Conservation (phyloP, 306 rosid species). For the Ziziphus jujuba region DNA sequence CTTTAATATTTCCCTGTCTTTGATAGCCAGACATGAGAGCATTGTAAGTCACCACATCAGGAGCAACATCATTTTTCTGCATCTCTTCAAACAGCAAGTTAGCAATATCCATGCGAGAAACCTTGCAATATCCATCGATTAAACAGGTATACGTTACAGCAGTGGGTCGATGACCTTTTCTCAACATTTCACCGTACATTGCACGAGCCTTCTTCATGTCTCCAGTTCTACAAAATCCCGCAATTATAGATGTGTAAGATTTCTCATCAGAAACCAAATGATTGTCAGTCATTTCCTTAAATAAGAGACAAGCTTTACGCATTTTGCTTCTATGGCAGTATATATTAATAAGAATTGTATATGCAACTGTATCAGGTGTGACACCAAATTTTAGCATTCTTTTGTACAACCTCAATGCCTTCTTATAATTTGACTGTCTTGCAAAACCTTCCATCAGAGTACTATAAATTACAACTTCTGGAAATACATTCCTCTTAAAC, state of each 20-base stretch:
- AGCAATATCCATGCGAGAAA: constrained; percentile 45
- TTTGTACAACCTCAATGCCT: constrained; percentile 42
- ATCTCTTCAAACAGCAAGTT: constrained; percentile 43
- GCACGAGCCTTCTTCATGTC: constrained; percentile 44
- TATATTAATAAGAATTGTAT: constrained; percentile 49
- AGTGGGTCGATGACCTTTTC: constrained; percentile 42
- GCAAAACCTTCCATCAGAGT: constrained; percentile 58
- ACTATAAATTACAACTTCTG: constrained; percentile 47
- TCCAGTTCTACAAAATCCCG: constrained; percentile 45
- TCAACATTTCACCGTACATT: constrained; percentile 48
- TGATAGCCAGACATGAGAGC: constrained; percentile 43
- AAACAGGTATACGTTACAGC: constrained; percentile 57
- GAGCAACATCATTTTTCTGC: constrained; percentile 38
- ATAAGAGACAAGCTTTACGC: constrained; percentile 37
- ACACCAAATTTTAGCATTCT: constrained; percentile 50
- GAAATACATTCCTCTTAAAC: constrained; percentile 59
- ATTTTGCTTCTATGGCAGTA: constrained; percentile 32
- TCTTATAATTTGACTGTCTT: constrained; percentile 37
- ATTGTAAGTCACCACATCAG: constrained; percentile 54
- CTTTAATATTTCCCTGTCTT: constrained; percentile 30
- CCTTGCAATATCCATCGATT: constrained; percentile 56
- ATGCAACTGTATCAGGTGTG: constrained; percentile 36
- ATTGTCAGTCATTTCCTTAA: constrained; percentile 38
- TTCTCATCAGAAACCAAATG: constrained; percentile 48
- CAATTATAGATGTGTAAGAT: constrained; percentile 53